phyloP scores from a whole-genome alignment of 2,329 filamentous ascomycete species.

The Alternaria panax region DNA sequence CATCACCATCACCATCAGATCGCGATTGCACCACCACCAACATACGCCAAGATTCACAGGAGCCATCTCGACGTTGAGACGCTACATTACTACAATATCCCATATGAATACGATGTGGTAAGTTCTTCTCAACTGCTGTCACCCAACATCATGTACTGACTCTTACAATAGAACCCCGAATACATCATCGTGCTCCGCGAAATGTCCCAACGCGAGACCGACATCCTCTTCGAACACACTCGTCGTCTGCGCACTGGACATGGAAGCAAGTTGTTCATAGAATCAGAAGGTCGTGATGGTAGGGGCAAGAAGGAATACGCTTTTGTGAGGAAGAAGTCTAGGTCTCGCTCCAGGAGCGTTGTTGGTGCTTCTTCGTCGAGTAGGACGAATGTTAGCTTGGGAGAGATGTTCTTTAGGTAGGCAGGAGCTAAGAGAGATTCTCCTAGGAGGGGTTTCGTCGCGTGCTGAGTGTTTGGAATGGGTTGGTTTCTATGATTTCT shows the following conservation, averaged over 20 bases:
- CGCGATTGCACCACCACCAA: conserved; percentile 44
- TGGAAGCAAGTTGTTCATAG: conserved; percentile 51
- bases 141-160: conserved; percentile 5
- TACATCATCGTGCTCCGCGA: conserved; percentile 60
- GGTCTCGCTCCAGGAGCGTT: conserved; percentile 41
- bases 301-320: conserved; percentile 55
- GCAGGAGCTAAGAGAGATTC: background rate
- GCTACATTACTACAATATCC: conserved; percentile 57
- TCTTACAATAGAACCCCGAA: conserved; percentile 46
- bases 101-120: conserved; percentile 58
- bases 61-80: conserved; percentile 57
- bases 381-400: conserved; percentile 39
- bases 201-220: conserved; percentile 57
- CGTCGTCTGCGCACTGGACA: conserved; percentile 50
- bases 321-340: conserved; percentile 51
- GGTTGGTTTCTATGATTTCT: background rate
- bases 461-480: background rate
- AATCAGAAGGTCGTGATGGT: conserved; percentile 48
- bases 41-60: conserved; percentile 57
- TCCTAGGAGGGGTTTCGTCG: background rate
- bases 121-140: conserved; percentile 28
- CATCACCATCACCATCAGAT: conserved; percentile 18
- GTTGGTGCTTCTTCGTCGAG: conserved; percentile 39
- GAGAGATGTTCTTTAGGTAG: conserved; percentile 43
- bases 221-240: conserved; percentile 60